Evolutionary conservation across 257 asterid species (phyloP).

Genomic region (Solanum megistacrolobum): DNA sequence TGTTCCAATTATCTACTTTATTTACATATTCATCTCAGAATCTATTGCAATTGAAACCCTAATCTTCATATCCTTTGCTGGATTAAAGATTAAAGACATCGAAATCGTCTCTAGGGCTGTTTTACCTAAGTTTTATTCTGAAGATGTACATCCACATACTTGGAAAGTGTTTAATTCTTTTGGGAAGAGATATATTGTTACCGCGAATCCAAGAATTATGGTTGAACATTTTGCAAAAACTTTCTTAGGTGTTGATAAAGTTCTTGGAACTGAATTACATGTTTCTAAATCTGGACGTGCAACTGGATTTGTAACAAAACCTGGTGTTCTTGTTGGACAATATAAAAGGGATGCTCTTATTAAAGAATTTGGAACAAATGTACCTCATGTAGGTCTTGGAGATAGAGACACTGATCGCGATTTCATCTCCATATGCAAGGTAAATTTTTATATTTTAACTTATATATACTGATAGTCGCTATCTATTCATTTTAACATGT

Average conservation of each 20-base stretch:
- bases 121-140: constrained; percentile 70
- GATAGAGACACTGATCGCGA: constrained; percentile 70
- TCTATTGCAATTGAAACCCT: constrained; percentile 37
- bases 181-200: constrained; percentile 60
- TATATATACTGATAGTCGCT: background rate
- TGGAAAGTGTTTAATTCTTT: constrained; percentile 74
- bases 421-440: constrained; percentile 95
- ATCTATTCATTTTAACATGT: background rate
- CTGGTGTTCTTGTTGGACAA: constrained; percentile 73
- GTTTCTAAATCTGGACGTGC: constrained; percentile 58
- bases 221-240: constrained; percentile 61
- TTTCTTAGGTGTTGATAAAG: constrained; percentile 79
- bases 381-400: constrained; percentile 82
- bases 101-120: constrained; percentile 79
- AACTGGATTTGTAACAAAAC: constrained; percentile 66
- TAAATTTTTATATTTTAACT: background rate
- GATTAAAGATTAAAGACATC: constrained; percentile 58
- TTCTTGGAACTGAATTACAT: constrained; percentile 67
- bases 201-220: constrained; percentile 74
- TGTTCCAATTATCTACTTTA: constrained; percentile 47
- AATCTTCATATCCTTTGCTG: constrained; percentile 52
- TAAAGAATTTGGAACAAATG: constrained; percentile 43
- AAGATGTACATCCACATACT: constrained; percentile 60
- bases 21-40: constrained; percentile 52
- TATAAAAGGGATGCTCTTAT: constrained; percentile 45